Conservation (phyloP, 768 basidiomycete genomes). For the Strobilomyces dryophilus region DNA sequence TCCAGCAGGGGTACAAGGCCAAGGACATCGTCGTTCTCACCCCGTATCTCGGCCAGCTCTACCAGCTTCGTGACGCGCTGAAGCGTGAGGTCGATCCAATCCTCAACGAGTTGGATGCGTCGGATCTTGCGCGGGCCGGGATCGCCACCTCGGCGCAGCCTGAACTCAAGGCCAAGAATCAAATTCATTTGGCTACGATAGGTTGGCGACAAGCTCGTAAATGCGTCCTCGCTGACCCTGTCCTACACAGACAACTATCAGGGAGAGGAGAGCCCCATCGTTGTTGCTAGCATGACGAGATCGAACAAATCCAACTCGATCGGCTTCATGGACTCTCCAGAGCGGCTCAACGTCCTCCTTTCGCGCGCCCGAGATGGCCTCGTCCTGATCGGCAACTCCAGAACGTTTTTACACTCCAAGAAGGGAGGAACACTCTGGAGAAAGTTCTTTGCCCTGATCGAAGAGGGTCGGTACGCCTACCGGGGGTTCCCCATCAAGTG, state of each 20-base stretch:
- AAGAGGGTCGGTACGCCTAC: conserved; percentile 7
- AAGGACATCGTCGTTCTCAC: conserved; percentile 63
- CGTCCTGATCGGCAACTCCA: conserved; percentile 61
- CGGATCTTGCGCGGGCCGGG: conserved; percentile 54
- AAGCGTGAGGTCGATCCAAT: conserved; percentile 50
- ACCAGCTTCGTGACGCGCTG: conserved; percentile 42
- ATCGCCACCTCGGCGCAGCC: conserved; percentile 37
- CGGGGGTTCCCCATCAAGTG: conserved; percentile 51
- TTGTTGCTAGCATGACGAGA: conserved; percentile 55
- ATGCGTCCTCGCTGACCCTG: neutral
- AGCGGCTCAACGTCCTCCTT: conserved; percentile 66
- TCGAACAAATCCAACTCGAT: conserved; percentile 55
- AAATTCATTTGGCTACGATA: conserved; percentile 60
- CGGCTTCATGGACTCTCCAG: conserved; percentile 67
- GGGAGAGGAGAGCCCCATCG: conserved; percentile 69
- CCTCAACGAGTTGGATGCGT: conserved; percentile 57
- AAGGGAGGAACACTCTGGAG: conserved; percentile 15
- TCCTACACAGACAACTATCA: conserved; percentile 61
- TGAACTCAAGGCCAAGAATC: conserved; percentile 33
- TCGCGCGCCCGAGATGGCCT: conserved; percentile 63
- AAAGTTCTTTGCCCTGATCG: conserved; percentile 8
- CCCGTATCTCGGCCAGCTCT: conserved; percentile 65
- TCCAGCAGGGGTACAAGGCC: conserved; percentile 62
- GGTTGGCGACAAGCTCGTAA: conserved; percentile 34
- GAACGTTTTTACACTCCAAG: conserved; percentile 45